Evolutionary conservation across 768 basidiomycete species (phyloP), one percentile per base, ranked within the genome.

Genomic region (Leccinellum luteum): DNA sequence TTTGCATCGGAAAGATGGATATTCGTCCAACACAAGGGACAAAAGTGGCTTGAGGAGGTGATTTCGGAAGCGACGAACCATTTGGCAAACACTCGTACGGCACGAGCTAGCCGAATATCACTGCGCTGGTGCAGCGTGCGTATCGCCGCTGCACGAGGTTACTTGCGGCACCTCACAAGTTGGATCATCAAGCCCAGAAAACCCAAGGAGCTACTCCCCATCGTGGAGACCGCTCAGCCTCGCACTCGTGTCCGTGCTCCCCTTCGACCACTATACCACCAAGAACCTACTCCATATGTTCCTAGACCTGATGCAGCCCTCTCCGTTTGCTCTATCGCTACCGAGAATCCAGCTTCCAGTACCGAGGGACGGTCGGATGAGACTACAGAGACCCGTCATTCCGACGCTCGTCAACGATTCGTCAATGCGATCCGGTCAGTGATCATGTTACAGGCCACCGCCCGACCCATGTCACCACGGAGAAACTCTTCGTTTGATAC

Each of bases 1-100:
- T 82, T 83, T 66, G 74, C 76, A 17, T 81, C 78, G 3, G 81
- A 82, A 61, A 77, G 81, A 43, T 79, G 75, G 75, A 73, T 77
- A 59, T 82, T 78, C 55, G 69, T 70, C 21, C 75, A 76, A 13
- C 78, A 82, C 55, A 76, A 78, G 35, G 82, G 82, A 34, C 74
- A 78, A 51, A 77, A 79, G 51, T 82, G 81, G 81, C 75, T 82
- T 9, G 78, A 76, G 45, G 81, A 81, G 57, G 75, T 80, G 54
- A 74, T 65, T 35, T 55, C 54, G 55, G 73, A 71, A 59, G 45
- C 61, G 45, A 63, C 70, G 15, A 61, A 68, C 49, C 63, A 41
- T 41, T n/a, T 75, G 43, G 50, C 65, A 21, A 67, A 68, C 25
- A 62, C 71, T 30, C 72, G 65, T 47, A 15, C 65, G 45, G 69